Evolutionary conservation across 495 filamentous ascomycete species (phyloP).

Genomic region (Tricharina praecox): DNA sequence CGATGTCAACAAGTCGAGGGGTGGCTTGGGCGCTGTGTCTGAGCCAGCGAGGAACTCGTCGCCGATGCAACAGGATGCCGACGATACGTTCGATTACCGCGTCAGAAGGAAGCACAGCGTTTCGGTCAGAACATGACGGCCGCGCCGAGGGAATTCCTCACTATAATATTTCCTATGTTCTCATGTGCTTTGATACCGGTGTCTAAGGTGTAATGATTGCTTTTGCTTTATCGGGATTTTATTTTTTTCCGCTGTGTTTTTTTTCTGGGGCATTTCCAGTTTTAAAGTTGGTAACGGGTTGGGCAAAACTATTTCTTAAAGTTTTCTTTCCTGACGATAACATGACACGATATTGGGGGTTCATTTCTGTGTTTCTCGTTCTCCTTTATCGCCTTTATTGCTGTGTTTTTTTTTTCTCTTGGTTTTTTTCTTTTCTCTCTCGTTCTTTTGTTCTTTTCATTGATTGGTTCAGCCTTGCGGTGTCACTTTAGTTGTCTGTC

Average conservation of each 20-base stretch:
- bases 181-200: constrained; percentile 4
- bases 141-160: not conserved
- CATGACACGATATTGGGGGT: constrained; percentile 5
- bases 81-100: constrained; percentile 19
- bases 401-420: no score
- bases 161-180: not conserved
- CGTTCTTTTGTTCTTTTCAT: no score
- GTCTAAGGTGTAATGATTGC: not conserved
- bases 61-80: constrained; percentile 8
- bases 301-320: constrained; percentile 5
- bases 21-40: constrained; percentile 16
- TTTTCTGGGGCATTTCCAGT: no score
- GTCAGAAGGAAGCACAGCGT: constrained; percentile 16
- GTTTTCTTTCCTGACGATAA: constrained; percentile 7
- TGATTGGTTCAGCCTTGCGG: no score
- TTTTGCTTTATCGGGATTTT: constrained; percentile 1
- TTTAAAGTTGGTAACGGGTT: not conserved
- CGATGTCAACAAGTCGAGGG: constrained; percentile 13
- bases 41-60: constrained; percentile 5
- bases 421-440: no score
- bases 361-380: no score
- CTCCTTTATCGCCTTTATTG: no score
- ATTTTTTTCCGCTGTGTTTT: not conserved
- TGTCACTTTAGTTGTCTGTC: no score
- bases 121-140: constrained; percentile 13